phyloP scores from a whole-genome alignment of 805 yeast species.

The Candida khao-thaluensis region DNA sequence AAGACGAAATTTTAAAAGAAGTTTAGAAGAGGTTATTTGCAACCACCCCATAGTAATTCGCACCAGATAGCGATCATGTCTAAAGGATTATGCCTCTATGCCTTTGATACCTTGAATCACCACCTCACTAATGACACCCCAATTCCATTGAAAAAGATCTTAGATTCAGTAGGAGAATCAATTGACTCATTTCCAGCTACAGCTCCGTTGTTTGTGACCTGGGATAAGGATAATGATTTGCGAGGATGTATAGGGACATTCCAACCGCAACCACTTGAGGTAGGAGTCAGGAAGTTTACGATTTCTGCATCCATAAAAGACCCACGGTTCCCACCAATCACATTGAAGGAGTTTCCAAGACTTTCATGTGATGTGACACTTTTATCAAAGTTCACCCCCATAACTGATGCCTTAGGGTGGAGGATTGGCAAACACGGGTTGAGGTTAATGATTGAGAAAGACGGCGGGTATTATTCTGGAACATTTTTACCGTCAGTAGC shows the following conservation, averaged over 20 bases:
- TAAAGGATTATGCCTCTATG: slow-evolving; percentile 35
- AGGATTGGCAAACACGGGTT: slow-evolving; percentile 80
- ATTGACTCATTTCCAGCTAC: slow-evolving; percentile 17
- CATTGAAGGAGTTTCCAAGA: slow-evolving; percentile 48
- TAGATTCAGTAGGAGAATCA: slow-evolving; percentile 15
- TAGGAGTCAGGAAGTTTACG: slow-evolving; percentile 64
- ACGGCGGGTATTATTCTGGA: slow-evolving; percentile 51
- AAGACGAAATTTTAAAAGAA: too few relatives aligned
- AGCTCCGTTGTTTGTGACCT: slow-evolving; percentile 82
- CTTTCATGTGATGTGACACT: slow-evolving; percentile 65
- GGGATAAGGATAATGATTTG: slow-evolving; percentile 59
- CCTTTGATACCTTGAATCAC: slow-evolving; percentile 33
- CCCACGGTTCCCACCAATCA: slow-evolving; percentile 69
- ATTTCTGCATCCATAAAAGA: slow-evolving; percentile 70
- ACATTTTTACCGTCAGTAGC: slow-evolving; percentile 93
- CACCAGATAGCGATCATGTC: too few relatives aligned
- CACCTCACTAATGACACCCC: slow-evolving; percentile 19
- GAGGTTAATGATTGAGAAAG: slow-evolving; percentile 48
- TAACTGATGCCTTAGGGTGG: slow-evolving; percentile 67
- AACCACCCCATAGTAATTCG: neutral
- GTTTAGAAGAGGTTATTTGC: too few relatives aligned
- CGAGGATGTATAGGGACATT: slow-evolving; percentile 97
- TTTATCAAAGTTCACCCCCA: slow-evolving; percentile 55
- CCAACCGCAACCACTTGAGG: slow-evolving; percentile 44
- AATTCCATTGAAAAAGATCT: slow-evolving; percentile 17